Conservation (phyloP, 2,329 filamentous ascomycete species). For the Pestalotiopsis fici region DNA sequence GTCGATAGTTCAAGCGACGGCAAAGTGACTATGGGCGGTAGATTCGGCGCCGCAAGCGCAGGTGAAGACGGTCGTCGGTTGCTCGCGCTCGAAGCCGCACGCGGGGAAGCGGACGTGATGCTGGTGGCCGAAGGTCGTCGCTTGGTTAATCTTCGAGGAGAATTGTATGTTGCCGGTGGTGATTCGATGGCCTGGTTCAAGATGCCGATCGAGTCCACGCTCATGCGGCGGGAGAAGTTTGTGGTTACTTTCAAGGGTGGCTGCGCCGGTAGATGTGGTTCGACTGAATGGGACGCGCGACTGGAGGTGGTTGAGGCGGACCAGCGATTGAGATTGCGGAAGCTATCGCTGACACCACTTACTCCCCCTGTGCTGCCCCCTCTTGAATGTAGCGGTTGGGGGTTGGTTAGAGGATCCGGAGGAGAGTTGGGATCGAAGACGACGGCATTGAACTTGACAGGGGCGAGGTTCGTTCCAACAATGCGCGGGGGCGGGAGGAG, state of each 20-base stretch:
- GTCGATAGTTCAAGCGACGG: slow-evolving; percentile 36
- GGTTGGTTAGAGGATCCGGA: slow-evolving; percentile 18
- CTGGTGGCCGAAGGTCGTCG: slow-evolving; percentile 28
- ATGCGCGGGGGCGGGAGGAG: slow-evolving; percentile 24
- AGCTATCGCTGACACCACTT: slow-evolving; percentile 42
- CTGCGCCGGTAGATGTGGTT: slow-evolving; percentile 17
- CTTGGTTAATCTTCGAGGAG: slow-evolving; percentile 27
- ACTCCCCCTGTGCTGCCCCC: slow-evolving; percentile 25
- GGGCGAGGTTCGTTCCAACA: slow-evolving; percentile 6
- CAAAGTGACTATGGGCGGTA: slow-evolving; percentile 42
- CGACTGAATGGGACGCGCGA: slow-evolving; percentile 35
- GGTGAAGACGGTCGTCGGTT: slow-evolving; percentile 17
- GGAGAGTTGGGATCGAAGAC: slow-evolving; percentile 11
- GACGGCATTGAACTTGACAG: slow-evolving; percentile 14
- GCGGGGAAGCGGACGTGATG: slow-evolving; percentile 19
- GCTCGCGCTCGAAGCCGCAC: slow-evolving; percentile 9
- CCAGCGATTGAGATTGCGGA: slow-evolving; percentile 54
- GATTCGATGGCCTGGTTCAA: slow-evolving; percentile 17
- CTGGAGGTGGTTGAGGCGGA: slow-evolving; percentile 54
- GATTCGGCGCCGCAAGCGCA: slow-evolving; percentile 31
- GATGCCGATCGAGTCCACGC: slow-evolving; percentile 41
- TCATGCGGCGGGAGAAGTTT: slow-evolving; percentile 42
- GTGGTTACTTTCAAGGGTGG: slow-evolving; percentile 30
- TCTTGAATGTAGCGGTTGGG: slow-evolving; percentile 20
- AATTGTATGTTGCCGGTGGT: slow-evolving; percentile 11